A percentile compares a stretch with the other conserved stretches of the same genome.
Conservation (phyloP, 306 rosid genomes). For the Carpinus viminea region DNA sequence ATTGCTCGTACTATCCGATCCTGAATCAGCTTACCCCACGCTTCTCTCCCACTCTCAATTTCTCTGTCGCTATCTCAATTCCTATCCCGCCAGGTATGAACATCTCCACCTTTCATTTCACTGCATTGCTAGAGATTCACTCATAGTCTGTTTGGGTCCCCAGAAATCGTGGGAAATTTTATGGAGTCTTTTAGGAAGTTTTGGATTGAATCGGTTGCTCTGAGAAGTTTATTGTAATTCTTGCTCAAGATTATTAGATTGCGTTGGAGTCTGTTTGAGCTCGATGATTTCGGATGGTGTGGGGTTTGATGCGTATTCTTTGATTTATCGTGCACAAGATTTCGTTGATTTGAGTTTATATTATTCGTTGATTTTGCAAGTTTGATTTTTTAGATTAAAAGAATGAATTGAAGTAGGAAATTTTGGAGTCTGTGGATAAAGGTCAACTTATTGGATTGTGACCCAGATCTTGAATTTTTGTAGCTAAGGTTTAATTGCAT, state of each 20-base stretch:
- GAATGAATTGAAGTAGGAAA: neutral
- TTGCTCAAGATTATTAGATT: neutral
- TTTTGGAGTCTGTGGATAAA: neutral
- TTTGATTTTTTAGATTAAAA: neutral
- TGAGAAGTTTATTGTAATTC: neutral
- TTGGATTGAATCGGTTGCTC: conserved; percentile 1
- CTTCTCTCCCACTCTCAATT: neutral
- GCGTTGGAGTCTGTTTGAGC: neutral
- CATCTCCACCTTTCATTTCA: neutral
- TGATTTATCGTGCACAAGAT: neutral
- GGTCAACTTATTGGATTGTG: neutral
- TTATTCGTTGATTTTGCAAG: neutral
- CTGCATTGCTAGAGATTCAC: neutral
- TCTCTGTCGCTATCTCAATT: conserved; percentile 13
- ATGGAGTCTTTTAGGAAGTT: neutral
- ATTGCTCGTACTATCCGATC: conserved; percentile 24
- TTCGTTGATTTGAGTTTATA: neutral
- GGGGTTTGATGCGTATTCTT: neutral
- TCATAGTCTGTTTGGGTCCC: neutral
- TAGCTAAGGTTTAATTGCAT: neutral
- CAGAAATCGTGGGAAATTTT: neutral
- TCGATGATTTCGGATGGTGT: neutral
- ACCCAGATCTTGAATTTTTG: neutral
- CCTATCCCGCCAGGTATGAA: conserved; percentile 18
- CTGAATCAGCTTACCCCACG: neutral